Conservation (phyloP, 2,329 filamentous ascomycete genomes). For the Bipolaris gigantea region DNA sequence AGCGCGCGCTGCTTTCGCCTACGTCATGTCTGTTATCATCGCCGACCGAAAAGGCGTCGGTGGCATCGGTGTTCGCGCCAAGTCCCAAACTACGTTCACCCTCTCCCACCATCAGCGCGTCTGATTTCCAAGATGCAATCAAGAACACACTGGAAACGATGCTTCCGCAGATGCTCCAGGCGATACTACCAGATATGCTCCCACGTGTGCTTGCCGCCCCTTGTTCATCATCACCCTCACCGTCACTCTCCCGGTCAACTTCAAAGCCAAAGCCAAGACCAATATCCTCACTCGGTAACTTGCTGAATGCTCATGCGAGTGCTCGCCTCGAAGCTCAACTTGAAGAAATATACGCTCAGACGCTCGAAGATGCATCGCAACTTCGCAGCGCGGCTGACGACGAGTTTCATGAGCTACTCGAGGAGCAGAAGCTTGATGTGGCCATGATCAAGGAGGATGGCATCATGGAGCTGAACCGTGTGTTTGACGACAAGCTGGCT, state of each 20-base stretch:
- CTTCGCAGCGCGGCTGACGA: slow-evolving; percentile 9
- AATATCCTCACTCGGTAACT: slow-evolving; percentile 5
- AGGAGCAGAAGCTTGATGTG: slow-evolving; percentile 7
- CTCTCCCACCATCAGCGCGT: neutral
- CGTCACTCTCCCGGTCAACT: neutral
- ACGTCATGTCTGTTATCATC: slow-evolving; percentile 1
- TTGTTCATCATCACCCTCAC: neutral
- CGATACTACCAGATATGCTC: slow-evolving; percentile 9
- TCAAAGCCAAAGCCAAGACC: neutral
- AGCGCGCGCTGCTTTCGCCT: slow-evolving; percentile 11
- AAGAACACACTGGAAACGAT: slow-evolving; percentile 7
- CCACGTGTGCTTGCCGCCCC: neutral
- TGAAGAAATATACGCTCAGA: slow-evolving; percentile 5
- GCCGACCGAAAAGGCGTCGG: slow-evolving; percentile 8
- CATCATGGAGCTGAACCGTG: slow-evolving; percentile 3
- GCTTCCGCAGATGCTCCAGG: slow-evolving; percentile 5
- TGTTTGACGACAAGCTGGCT: slow-evolving; percentile 2
- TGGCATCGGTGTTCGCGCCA: neutral
- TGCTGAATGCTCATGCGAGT: slow-evolving; percentile 4
- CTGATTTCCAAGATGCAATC: slow-evolving; percentile 6
- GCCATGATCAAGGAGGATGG: slow-evolving; percentile 5
- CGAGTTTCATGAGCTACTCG: slow-evolving; percentile 13
- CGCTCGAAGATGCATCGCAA: slow-evolving; percentile 9
- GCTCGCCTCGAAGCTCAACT: slow-evolving; percentile 3
- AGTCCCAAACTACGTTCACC: neutral